These are phyloP conservation scores for Colletotrichum shisoi DNA, from an alignment of 2,329 filamentous ascomycete species.

Conservation along the genomic window DNA sequence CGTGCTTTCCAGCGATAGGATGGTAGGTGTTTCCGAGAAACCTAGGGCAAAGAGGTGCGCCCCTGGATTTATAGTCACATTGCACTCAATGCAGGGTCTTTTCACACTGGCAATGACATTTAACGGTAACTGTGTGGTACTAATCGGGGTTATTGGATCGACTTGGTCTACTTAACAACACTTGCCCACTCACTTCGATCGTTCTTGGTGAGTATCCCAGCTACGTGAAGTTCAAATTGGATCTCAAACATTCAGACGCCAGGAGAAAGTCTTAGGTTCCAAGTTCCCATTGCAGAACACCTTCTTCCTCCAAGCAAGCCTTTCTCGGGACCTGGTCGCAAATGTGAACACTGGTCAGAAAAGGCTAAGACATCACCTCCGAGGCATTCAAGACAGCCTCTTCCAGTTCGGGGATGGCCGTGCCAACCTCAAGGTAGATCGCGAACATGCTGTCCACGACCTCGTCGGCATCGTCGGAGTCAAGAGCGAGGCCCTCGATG, in stretches of 20 bases:
- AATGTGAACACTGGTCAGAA: no score
- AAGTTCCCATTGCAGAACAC: not conserved
- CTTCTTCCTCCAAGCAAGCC: not conserved
- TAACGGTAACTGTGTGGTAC: not conserved
- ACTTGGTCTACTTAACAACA: not conserved
- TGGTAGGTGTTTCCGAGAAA: not conserved
- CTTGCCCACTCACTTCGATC: not conserved
- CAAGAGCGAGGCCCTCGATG: not conserved
- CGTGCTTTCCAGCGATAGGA: not conserved
- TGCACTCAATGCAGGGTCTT: not conserved
- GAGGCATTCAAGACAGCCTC: not conserved
- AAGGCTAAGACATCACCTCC: not conserved
- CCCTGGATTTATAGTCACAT: not conserved
- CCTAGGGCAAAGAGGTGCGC: not conserved
- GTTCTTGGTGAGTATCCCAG: not conserved
- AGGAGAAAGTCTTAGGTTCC: not conserved
- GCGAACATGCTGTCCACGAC: not conserved
- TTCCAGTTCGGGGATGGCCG: not conserved
- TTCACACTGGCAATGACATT: not conserved
- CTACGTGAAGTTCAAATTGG: no score
- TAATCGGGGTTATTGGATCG: not conserved
- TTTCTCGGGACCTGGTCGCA: no score
- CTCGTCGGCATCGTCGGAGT: not conserved
- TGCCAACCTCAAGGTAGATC: not conserved
- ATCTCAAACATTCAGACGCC: no score